Conservation (phyloP, 139 green algal genomes). For the Chlorella sorokiniana region DNA sequence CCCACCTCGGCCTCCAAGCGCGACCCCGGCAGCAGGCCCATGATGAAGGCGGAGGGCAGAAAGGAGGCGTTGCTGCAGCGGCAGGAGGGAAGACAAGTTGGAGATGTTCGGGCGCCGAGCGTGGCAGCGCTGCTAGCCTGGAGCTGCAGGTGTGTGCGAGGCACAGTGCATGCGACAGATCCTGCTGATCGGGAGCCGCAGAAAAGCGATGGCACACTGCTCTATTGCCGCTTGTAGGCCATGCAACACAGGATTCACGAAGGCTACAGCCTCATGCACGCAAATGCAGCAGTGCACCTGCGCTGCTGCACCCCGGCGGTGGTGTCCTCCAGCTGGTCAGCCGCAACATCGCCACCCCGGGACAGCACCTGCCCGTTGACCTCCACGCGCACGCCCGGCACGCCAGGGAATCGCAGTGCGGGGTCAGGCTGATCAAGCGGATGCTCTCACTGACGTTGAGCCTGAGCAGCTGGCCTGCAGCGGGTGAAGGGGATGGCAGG, state of each 20-base stretch:
- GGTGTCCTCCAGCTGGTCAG: slow-evolving; percentile 51
- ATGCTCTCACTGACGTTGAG: slow-evolving; percentile 34
- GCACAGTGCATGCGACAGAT: too few species aligned
- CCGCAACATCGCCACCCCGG: slow-evolving; percentile 47
- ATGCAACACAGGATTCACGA: too few species aligned
- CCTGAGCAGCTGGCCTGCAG: slow-evolving; percentile 20
- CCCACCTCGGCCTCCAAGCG: background rate
- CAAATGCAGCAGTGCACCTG: background rate
- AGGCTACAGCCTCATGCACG: background rate
- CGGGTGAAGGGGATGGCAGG: background rate
- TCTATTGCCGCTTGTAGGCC: too few species aligned
- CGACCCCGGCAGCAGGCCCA: slow-evolving; percentile 45
- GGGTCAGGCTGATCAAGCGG: slow-evolving; percentile 22
- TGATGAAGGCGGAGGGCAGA: slow-evolving; percentile 47
- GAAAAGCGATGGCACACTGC: too few species aligned
- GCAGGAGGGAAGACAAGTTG: background rate
- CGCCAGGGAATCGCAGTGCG: slow-evolving; percentile 11
- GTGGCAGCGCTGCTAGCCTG: too few species aligned
- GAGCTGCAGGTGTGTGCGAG: too few species aligned
- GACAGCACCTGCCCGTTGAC: slow-evolving; percentile 56
- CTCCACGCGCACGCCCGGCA: slow-evolving; percentile 53
- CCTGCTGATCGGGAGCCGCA: too few species aligned
- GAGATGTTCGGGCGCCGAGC: background rate
- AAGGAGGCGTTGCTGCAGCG: slow-evolving; percentile 34
- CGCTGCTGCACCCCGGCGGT: slow-evolving; percentile 6